These are phyloP conservation scores for Syzygium grande DNA, from an alignment of 345 rosid species.

Conservation along the genomic window DNA sequence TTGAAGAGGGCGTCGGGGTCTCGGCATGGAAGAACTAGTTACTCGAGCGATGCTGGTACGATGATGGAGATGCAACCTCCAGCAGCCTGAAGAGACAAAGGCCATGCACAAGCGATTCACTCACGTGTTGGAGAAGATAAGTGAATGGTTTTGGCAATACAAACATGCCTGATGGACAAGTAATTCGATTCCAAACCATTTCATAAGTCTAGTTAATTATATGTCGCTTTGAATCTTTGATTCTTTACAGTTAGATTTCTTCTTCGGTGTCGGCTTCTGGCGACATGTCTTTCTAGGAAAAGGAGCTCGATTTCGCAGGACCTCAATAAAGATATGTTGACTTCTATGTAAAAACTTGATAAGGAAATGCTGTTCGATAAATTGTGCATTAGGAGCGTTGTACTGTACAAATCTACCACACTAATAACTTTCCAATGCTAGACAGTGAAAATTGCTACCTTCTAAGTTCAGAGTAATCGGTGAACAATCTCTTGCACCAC, in stretches of 20 bases:
- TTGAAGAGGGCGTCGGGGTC: constrained; percentile 11
- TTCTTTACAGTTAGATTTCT: background rate
- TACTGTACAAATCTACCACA: background rate
- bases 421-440: background rate
- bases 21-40: background rate
- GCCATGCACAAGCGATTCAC: background rate
- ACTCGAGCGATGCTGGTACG: background rate
- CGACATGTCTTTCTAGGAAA: background rate
- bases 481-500: background rate
- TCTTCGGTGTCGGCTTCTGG: background rate
- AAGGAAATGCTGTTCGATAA: background rate
- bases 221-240: background rate
- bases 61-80: background rate
- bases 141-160: background rate
- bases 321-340: background rate
- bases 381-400: background rate
- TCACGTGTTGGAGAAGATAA: background rate
- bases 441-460: background rate
- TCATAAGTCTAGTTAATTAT: background rate
- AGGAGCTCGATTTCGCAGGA: background rate
- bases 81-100: background rate
- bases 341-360: background rate
- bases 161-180: background rate
- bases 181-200: background rate
- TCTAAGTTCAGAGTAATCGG: background rate